A percentile compares a stretch with the other conserved stretches of the same genome.
These are phyloP conservation scores for Venturia effusa DNA, from an alignment of 2,329 filamentous ascomycete species.

Conservation along the genomic window DNA sequence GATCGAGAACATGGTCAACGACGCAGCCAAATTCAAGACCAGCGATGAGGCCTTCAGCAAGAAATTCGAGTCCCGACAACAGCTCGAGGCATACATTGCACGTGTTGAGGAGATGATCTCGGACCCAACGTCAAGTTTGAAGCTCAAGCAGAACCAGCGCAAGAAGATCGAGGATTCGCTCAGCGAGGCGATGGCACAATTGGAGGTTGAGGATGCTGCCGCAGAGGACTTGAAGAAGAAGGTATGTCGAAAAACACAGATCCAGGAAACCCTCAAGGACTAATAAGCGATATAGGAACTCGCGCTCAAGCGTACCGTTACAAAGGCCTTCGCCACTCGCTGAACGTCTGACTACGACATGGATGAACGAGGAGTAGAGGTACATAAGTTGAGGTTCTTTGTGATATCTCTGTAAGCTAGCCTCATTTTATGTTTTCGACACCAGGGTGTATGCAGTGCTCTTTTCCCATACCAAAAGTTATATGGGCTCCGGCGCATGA, in stretches of 20 bases:
- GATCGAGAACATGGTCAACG: constrained; percentile 96
- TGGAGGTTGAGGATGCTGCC: constrained; percentile 85
- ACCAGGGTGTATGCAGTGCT: not conserved
- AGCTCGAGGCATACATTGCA: constrained; percentile 97
- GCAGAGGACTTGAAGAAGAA: constrained; percentile 99
- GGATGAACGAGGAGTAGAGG: constrained; percentile 2
- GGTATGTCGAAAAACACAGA: not conserved
- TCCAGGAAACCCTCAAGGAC: not conserved
- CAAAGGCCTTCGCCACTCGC: constrained; percentile 93
- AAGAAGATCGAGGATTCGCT: constrained; percentile 98
- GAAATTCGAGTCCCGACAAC: constrained; percentile 97
- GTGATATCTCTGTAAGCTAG: constrained; percentile 4
- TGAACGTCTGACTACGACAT: constrained; percentile 38
- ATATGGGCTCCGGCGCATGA: constrained; percentile 4
- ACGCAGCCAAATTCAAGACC: constrained; percentile 97
- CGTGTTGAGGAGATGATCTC: constrained; percentile 98
- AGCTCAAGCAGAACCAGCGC: constrained; percentile 98
- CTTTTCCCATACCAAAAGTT: constrained; percentile 4
- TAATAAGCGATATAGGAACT: constrained; percentile 49
- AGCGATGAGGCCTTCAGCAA: constrained; percentile 98
- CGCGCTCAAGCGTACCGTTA: constrained; percentile 92
- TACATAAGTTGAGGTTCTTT: not conserved
- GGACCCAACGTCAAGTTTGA: constrained; percentile 88
- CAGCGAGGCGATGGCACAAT: constrained; percentile 92
- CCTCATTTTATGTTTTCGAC: not conserved